Conservation (phyloP, 2,329 filamentous ascomycete species). For the Diaporthe velutina region DNA sequence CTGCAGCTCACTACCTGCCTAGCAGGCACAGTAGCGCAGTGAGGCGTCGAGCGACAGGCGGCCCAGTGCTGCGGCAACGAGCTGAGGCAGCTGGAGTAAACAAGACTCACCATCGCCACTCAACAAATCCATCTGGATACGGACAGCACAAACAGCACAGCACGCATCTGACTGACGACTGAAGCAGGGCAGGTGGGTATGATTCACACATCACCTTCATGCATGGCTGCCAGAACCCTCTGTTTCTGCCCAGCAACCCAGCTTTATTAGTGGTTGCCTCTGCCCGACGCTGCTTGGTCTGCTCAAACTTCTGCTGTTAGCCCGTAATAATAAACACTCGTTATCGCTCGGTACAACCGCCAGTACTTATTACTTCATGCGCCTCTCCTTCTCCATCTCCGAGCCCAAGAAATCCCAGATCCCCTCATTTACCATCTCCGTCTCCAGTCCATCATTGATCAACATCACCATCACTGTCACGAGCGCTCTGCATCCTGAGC, state of each 20-base stretch:
- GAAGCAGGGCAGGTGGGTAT: constrained; percentile 13
- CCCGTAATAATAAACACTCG: constrained; percentile 33
- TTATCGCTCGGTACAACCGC: constrained; percentile 29
- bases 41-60: background rate
- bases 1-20: background rate
- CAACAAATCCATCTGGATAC: constrained; percentile 15
- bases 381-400: constrained; percentile 22
- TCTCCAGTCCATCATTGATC: background rate
- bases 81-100: constrained; percentile 22
- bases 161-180: background rate
- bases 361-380: constrained; percentile 29
- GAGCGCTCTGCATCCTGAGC: constrained; percentile 2
- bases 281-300: constrained; percentile 2
- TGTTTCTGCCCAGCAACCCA: constrained; percentile 23
- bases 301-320: constrained; percentile 13
- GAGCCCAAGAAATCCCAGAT: background rate
- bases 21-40: constrained; percentile 18
- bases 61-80: constrained; percentile 27
- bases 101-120: background rate
- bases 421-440: constrained; percentile 17
- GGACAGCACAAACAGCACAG: constrained; percentile 11
- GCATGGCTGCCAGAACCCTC: constrained; percentile 23
- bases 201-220: constrained; percentile 21
- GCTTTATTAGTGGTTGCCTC: background rate
- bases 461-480: background rate